Evolutionary conservation across 495 filamentous ascomycete species (phyloP).

Genomic region (Daldinia loculata): DNA sequence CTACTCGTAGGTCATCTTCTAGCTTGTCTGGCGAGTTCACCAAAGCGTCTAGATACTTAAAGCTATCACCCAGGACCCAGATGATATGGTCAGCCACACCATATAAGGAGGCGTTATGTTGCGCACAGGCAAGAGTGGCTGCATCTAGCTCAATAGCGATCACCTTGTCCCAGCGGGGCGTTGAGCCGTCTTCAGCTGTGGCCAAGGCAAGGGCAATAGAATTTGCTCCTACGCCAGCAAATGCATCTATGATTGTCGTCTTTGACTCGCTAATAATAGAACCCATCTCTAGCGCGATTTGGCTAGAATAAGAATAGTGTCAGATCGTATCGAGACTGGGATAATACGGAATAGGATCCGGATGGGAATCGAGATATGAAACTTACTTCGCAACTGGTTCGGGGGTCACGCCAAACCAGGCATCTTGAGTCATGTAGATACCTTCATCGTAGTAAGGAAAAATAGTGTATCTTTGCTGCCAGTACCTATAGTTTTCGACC

Average conservation of each 20-base stretch:
- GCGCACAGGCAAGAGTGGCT: conserved; percentile 80
- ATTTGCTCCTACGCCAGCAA: conserved; percentile 92
- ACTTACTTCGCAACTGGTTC: conserved; percentile 85
- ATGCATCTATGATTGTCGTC: conserved; percentile 79
- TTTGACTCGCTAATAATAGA: conserved; percentile 51
- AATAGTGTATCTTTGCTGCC: conserved; percentile 82
- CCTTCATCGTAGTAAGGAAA: conserved; percentile 85
- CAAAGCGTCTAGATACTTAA: conserved; percentile 58
- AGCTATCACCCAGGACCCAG: conserved; percentile 86
- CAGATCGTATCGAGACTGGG: conserved; percentile 27
- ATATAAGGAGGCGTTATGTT: conserved; percentile 90
- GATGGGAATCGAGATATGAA: conserved; percentile 13
- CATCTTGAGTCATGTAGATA: conserved; percentile 87
- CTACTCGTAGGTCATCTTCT: conserved; percentile 49
- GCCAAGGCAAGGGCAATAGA: conserved; percentile 90
- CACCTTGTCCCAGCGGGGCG: conserved; percentile 72
- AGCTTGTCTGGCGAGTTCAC: conserved; percentile 38
- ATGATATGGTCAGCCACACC: conserved; percentile 81
- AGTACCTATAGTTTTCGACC: conserved; percentile 71
- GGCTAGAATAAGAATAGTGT: conserved; percentile 54
- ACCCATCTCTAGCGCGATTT: conserved; percentile 80
- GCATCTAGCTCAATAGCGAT: conserved; percentile 89
- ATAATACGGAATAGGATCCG: conserved; percentile 7
- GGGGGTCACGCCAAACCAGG: conserved; percentile 96
- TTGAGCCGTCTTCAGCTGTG: conserved; percentile 45